Evolutionary conservation across 2,329 filamentous ascomycete species (phyloP), one percentile per base, ranked within the genome.

Genomic region (Paraphoma sp.): DNA sequence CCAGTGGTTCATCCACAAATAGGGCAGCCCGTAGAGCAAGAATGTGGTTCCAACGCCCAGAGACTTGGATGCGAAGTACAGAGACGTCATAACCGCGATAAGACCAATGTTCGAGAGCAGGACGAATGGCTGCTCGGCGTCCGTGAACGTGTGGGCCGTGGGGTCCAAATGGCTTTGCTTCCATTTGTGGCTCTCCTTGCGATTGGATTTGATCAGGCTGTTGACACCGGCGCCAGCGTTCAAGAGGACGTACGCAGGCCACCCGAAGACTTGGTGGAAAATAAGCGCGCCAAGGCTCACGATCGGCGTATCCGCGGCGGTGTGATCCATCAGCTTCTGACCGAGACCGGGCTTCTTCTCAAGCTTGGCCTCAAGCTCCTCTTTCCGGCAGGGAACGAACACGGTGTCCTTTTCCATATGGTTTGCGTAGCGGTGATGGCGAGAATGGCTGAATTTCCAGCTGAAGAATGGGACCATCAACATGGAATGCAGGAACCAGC

Each of bases 1-100:
- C 87, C 87, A 90, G 80, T 89, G 85, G 79, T 90, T 87, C 33
- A 89, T 83, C 87, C 87, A 90, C 57, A 89, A 70, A 74, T 89
- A 91, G 14, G 89, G 88, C 36, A 88, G 80, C 29, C 81, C 79
- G 72, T 89, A 90, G 14, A 89, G 77, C 45, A 87, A 77, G 52
- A 84, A 76, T 14, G 87, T 81, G 43, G 83, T 88, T 66, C 81
- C 82, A 60, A 77, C 80, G 38, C 86, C 87, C n/a, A 88, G 78
- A 29, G 80, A 73, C 65, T 82, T 80, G 9, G 82, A 78, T 23
- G 80, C 80, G 53, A 80, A 77, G 71, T 84, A 87, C 43, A 90
- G 77, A 9, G 76, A 79, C 7, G 76, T 78, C 33, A 64, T 36
- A 16, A 56, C 54, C 12, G 61, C 49, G 17, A 60, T 17, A 16